A percentile compares a stretch with the other conserved stretches of the same genome.
Evolutionary conservation across 2,329 filamentous ascomycete genomes (phyloP).

Genomic region (Gliomastix tumulicola): DNA sequence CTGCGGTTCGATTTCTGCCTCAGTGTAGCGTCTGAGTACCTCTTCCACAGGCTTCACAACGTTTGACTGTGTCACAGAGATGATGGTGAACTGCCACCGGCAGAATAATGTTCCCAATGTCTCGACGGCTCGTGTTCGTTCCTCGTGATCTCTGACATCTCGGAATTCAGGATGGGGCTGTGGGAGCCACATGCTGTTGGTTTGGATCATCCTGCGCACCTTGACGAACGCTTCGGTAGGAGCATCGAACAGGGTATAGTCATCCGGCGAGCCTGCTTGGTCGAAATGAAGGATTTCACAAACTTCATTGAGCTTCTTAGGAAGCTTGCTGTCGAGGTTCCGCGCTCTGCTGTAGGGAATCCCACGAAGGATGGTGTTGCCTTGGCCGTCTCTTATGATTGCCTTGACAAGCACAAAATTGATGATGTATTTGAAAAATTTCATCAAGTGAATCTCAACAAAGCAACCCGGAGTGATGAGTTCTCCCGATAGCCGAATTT

Average conservation of each 20-base stretch:
- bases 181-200: slow-evolving; percentile 43
- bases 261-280: no score
- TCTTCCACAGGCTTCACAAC: slow-evolving; percentile 23
- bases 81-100: slow-evolving; percentile 36
- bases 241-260: slow-evolving; percentile 33
- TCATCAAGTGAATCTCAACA: slow-evolving; percentile 16
- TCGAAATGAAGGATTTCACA: slow-evolving; percentile 28
- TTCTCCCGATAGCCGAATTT: slow-evolving; percentile 4
- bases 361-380: slow-evolving; percentile 25
- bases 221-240: slow-evolving; percentile 24
- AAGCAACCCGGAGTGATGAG: slow-evolving; percentile 14
- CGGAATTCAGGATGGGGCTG: no score
- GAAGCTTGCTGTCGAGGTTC: slow-evolving; percentile 26
- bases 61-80: slow-evolving; percentile 13
- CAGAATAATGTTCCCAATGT: slow-evolving; percentile 36
- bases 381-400: slow-evolving; percentile 22
- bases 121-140: slow-evolving; percentile 10
- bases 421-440: slow-evolving; percentile 14
- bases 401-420: slow-evolving; percentile 32
- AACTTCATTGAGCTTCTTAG: slow-evolving; percentile 32
- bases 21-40: no score
- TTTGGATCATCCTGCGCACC: slow-evolving; percentile 39
- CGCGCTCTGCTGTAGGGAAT: slow-evolving; percentile 26
- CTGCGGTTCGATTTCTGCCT: no score
- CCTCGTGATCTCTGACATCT: slow-evolving; percentile 4